These are phyloP conservation scores for Venturiaceae sp. DNA, from an alignment of 2,329 filamentous ascomycete genomes.

Conservation along the genomic window DNA sequence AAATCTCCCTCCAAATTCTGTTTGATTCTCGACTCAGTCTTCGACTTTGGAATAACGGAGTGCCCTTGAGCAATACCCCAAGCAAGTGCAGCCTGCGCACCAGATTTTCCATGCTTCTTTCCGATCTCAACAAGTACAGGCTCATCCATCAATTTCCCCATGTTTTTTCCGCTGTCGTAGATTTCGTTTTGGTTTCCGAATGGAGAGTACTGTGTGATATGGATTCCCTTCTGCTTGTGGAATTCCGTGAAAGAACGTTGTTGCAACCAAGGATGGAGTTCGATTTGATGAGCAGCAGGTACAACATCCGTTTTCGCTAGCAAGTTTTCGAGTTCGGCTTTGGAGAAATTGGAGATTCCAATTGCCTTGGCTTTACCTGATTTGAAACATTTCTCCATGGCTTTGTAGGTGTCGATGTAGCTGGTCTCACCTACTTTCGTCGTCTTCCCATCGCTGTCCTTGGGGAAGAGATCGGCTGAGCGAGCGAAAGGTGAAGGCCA, in stretches of 20 bases:
- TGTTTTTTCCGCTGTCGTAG: constrained; percentile 48
- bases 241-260: constrained; percentile 30
- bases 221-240: constrained; percentile 60
- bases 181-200: constrained; percentile 56
- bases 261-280: constrained; percentile 60
- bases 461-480: neutral
- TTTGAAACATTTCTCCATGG: constrained; percentile 59
- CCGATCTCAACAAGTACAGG: constrained; percentile 39
- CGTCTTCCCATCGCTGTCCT: neutral
- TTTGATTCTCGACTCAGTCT: constrained; percentile 63
- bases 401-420: constrained; percentile 22
- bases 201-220: constrained; percentile 65
- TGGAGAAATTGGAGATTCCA: constrained; percentile 78
- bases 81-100: constrained; percentile 39
- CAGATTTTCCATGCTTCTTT: constrained; percentile 40
- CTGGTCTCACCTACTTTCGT: neutral
- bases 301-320: constrained; percentile 30
- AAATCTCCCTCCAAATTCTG: constrained; percentile 71
- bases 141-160: constrained; percentile 40
- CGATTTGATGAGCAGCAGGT: constrained; percentile 70
- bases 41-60: constrained; percentile 78
- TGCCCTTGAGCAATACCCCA: constrained; percentile 77
- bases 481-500: neutral
- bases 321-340: constrained; percentile 66
- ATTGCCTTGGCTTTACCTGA: constrained; percentile 70